A percentile compares a stretch with the other conserved stretches of the same genome.
Conservation (phyloP, 768 basidiomycete genomes). For the Nidularia pulvinata region DNA sequence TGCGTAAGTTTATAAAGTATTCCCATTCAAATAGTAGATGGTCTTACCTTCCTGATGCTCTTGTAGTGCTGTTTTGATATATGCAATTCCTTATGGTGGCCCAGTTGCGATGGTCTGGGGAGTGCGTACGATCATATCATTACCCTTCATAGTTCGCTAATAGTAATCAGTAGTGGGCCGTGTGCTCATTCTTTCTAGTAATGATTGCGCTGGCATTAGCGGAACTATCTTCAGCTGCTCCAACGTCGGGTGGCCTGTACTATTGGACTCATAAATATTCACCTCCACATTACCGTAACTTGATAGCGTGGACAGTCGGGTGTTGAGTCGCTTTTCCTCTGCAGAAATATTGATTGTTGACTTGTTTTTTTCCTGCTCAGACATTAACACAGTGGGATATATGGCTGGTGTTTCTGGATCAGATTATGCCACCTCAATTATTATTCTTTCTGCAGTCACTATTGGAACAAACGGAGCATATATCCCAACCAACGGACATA, state of each 20-base stretch:
- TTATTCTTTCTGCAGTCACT: not conserved
- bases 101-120: not conserved
- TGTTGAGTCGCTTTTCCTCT: not conserved
- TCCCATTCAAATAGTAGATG: not conserved
- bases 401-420: not conserved
- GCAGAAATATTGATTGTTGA: not conserved
- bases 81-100: not conserved
- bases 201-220: not conserved
- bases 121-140: not conserved
- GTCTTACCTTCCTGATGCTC: not conserved
- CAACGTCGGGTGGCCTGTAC: not conserved
- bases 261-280: not conserved
- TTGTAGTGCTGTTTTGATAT: not conserved
- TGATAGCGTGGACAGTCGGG: not conserved
- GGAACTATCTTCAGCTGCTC: not conserved
- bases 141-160: not conserved
- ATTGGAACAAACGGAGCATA: not conserved
- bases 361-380: not conserved
- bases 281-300: not conserved
- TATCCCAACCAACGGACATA: not conserved
- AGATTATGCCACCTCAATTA: not conserved
- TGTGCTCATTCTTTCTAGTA: not conserved
- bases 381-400: not conserved
- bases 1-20: not conserved
- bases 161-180: not conserved